Evolutionary conservation across 352 stramenopile species (phyloP), one percentile per base, ranked within the genome.

Genomic region (Aphanomyces stellatus): DNA sequence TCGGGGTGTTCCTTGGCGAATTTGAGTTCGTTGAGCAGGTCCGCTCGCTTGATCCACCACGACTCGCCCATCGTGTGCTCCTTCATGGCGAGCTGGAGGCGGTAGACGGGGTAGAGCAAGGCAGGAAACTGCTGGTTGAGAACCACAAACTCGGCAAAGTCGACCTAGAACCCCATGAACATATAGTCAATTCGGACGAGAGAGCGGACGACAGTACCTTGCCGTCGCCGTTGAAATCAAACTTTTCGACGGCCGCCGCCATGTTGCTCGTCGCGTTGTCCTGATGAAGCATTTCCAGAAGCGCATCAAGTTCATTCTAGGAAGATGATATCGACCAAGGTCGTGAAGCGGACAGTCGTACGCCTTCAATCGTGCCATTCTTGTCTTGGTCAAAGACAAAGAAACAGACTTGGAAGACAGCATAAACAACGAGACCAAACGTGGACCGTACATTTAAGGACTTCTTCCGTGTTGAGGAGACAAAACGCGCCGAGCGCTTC

Each of bases 401-500:
- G 43, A 90, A 90, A 63, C 81, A 90, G 66, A 89, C 80, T 88
- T 8, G 8, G 8, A 24, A 22, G 46, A 57, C 11, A 57, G n/a
- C 28, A 22, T 17, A n/a, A 2, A 57, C 51, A 24, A 28, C 41
- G 24, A 53, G 25, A 27, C 13, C 28, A 46, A 13, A 62, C 3
- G 0, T 55, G 56, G 13, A 19, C 61, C 72, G 49, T 72, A 88
- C 81, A 86, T 69, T 87, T 90, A 60, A 90, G 74, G 40, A 88
- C 80, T 28, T 90, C 81, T 37, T 90, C 79, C 51, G 87, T 88
- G 64, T 76, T 87, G 15, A 90, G 70, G 28, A 88, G 70, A 62
- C 81, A 90, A 55, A 90, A 90, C 31, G 86, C 87, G n/a, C 81
- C 81, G 13, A 90, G 70, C 1, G 81, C 81, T 56, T 90, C 81